These are phyloP conservation scores for Lentinus brumalis DNA, from an alignment of 768 basidiomycete genomes.

Conservation along the genomic window DNA sequence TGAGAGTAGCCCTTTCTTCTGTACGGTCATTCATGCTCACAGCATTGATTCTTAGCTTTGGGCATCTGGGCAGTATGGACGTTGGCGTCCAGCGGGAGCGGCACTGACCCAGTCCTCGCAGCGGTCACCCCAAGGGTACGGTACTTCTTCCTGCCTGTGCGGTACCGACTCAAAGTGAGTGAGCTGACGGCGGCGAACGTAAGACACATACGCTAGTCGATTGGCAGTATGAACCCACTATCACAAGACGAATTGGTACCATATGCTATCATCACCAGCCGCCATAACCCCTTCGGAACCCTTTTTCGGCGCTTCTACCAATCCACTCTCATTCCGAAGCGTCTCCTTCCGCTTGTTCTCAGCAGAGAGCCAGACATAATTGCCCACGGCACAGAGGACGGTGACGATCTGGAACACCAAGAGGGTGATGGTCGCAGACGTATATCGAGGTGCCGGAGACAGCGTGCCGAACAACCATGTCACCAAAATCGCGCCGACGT, in stretches of 20 bases:
- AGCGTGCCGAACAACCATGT: constrained; percentile 60
- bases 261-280: too few relatives aligned
- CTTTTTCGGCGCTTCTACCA: too few relatives aligned
- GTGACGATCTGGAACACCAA: constrained; percentile 42
- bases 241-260: too few relatives aligned
- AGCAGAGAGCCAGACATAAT: neutral
- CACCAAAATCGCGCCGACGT: constrained; percentile 59
- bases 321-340: neutral
- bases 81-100: neutral
- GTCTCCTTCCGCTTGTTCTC: constrained; percentile 6
- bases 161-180: too few relatives aligned
- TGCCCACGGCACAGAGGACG: constrained; percentile 1
- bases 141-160: neutral
- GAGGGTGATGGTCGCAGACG: constrained; percentile 41
- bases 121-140: constrained; percentile 1
- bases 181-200: too few relatives aligned
- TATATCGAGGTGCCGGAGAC: constrained; percentile 52
- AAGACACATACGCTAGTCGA: too few relatives aligned
- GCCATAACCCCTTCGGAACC: too few relatives aligned
- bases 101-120: neutral
- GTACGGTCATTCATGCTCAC: neutral
- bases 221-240: too few relatives aligned
- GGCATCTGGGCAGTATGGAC: constrained; percentile 11
- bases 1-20: neutral
- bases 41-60: neutral